Conservation (phyloP, 192 early-diverging fungal species). For the Backusella sp. region DNA sequence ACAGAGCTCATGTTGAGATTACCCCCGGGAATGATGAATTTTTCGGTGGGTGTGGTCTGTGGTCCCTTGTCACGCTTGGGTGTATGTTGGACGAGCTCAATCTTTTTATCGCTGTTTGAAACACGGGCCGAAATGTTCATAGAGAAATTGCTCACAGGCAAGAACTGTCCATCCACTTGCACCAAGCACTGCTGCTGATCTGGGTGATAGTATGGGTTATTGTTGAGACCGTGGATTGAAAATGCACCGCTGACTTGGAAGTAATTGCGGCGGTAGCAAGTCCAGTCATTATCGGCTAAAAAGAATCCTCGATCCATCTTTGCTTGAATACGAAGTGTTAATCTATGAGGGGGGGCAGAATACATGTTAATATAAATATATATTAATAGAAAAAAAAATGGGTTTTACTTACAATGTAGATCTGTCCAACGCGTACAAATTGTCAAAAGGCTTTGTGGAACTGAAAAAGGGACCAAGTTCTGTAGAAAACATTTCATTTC, state of each 20-base stretch:
- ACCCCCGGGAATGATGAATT: constrained; percentile 58
- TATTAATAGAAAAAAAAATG: not conserved
- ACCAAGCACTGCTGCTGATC: constrained; percentile 63
- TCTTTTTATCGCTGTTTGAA: constrained; percentile 65
- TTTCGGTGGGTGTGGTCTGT: constrained; percentile 68
- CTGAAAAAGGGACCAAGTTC: constrained; percentile 71
- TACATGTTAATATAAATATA: not conserved
- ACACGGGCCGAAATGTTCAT: constrained; percentile 78
- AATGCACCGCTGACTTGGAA: constrained; percentile 79
- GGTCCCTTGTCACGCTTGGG: constrained; percentile 96
- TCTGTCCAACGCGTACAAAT: constrained; percentile 62
- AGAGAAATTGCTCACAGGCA: constrained; percentile 65
- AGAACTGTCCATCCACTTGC: constrained; percentile 53
- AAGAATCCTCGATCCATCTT: constrained; percentile 95
- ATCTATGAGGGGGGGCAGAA: not conserved
- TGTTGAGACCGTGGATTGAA: constrained; percentile 37
- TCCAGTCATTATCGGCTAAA: constrained; percentile 85
- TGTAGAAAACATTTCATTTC: constrained; percentile 43
- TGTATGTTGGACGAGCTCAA: constrained; percentile 87
- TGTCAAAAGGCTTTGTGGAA: constrained; percentile 61
- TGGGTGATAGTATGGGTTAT: constrained; percentile 25
- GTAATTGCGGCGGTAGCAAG: constrained; percentile 93
- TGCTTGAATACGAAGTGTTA: constrained; percentile 52
- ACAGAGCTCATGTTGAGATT: constrained; percentile 51
- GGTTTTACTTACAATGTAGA: constrained; percentile 39